Base-by-base conservation (phyloP, 2,329 filamentous ascomycete genomes). In the Daldinia eschscholtzii region DNA sequence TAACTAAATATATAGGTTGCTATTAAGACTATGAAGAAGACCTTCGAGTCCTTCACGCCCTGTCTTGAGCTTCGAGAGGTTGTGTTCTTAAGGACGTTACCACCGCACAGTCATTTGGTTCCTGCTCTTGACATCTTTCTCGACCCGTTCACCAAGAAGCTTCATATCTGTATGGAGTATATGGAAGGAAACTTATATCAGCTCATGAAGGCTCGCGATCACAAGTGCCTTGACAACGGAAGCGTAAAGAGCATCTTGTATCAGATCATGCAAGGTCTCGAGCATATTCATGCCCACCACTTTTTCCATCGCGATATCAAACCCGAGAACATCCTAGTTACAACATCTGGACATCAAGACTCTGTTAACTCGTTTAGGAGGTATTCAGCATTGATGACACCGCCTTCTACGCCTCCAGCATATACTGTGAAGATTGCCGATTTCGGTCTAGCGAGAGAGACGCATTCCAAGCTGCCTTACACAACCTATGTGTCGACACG, bases 21-120 rank as follows among this genome's bases (percentile, higher is more conserved):
- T 48, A 98, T 99, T 83, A 99, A 99, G 83, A 98, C 96, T 5
- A 99, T 99, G 96, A 99, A 99, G 87, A 99, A 99, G 88, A 94
- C 92, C 0, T 99, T 98, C 76, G 94, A 98, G 75, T 97, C 93
- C 1, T 94, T 98, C 78, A 84, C 88, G 15, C 92, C 94, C 59
- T 99, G 96, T 80, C 83, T 98, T 71, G 96, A 99, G 81, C 88
- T 99, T 61, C 91, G 96, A 70, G 96, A 99, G 81, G 96, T 99
- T 72, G 96, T 99, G 79, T 99, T 99, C 82, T 85, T 99, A 53
- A 91, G 93, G 77, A 95, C 94, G 10, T 85, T 99, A 15, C 96
- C 96, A 1, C 85, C 88, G 50, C 96, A 99, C 78, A 89, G 90
- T 74, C 96, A 99, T 80, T 88, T 99, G 37, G 96, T 99, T n/a